phyloP scores from a whole-genome alignment of 1,284 basidiomycete genomes.

The Marasmius fiardii region DNA sequence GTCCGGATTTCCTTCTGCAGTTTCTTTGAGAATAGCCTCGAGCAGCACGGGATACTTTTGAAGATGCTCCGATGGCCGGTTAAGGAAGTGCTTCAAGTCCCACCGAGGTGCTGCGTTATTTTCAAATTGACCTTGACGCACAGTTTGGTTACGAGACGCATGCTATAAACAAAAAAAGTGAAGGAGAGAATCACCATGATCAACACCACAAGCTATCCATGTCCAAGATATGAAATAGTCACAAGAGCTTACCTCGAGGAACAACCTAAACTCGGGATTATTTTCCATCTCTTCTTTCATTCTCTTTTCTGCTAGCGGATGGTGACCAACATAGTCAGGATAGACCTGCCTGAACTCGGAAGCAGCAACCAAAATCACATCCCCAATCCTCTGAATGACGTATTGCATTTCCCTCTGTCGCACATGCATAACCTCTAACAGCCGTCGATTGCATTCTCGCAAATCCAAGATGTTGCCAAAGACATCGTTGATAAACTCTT shows the following conservation, averaged over 20 bases:
- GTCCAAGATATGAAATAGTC: constrained; percentile 1
- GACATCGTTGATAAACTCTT: constrained; percentile 82
- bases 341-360: constrained; percentile 87
- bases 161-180: constrained; percentile 31
- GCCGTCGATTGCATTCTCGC: constrained; percentile 73
- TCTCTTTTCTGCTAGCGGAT: constrained; percentile 83
- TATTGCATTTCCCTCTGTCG: constrained; percentile 89
- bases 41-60: constrained; percentile 90
- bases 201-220: background rate
- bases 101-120: constrained; percentile 2
- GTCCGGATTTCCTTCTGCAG: constrained; percentile 74
- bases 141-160: constrained; percentile 53
- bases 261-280: constrained; percentile 81
- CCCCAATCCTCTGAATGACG: constrained; percentile 84
- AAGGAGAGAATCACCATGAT: background rate
- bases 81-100: constrained; percentile 12
- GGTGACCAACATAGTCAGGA: constrained; percentile 81
- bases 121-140: constrained; percentile 34
- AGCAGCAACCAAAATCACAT: constrained; percentile 86
- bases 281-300: constrained; percentile 82
- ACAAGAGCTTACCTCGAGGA: constrained; percentile 70
- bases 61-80: constrained; percentile 47
- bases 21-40: constrained; percentile 82
- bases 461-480: constrained; percentile 87
- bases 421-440: constrained; percentile 85